phyloP scores from a whole-genome alignment of 2,329 filamentous ascomycete species.

The Tolypocladium inflatum region DNA sequence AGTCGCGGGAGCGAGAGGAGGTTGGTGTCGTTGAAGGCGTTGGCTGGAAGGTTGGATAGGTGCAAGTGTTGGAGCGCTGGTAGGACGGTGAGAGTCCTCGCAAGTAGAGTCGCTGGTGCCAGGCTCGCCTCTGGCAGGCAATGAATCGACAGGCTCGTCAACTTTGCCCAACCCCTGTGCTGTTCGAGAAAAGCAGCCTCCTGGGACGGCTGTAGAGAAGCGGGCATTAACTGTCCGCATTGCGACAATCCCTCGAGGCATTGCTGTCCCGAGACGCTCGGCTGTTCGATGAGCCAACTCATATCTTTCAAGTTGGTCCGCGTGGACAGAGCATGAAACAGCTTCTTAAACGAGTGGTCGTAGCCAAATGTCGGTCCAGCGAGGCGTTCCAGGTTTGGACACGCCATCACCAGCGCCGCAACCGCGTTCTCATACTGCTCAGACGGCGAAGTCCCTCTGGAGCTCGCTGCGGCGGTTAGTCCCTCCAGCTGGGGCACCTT shows the following conservation, averaged over 20 bases:
- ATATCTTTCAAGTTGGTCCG: conserved; percentile 45
- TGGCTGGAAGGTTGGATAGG: conserved; percentile 44
- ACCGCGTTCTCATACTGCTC: conserved; percentile 48
- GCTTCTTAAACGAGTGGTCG: conserved; percentile 44
- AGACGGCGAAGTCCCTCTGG: conserved; percentile 20
- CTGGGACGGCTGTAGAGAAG: conserved; percentile 18
- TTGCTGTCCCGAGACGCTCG: conserved; percentile 18
- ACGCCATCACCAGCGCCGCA: conserved; percentile 53
- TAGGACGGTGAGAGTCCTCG: conserved; percentile 37
- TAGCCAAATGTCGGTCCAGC: conserved; percentile 44
- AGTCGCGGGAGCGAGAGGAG: conserved; percentile 46
- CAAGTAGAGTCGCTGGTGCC: conserved; percentile 41
- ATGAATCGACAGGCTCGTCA: conserved; percentile 49
- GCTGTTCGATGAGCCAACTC: conserved; percentile 45
- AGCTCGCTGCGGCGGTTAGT: conserved; percentile 17
- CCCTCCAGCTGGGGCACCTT: conserved; percentile 41
- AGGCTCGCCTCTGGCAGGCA: conserved; percentile 46
- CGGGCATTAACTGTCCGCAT: conserved; percentile 16
- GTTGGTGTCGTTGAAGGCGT: conserved; percentile 47
- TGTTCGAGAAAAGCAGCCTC: conserved; percentile 37
- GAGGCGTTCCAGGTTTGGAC: conserved; percentile 53
- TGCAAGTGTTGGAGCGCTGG: conserved; percentile 49
- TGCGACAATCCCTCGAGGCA: conserved; percentile 12
- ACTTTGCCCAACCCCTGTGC: conserved; percentile 45
- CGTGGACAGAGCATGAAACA: conserved; percentile 51